Base-by-base conservation (phyloP, 108 stramenopile genomes). In the Cyclotella cryptica region DNA sequence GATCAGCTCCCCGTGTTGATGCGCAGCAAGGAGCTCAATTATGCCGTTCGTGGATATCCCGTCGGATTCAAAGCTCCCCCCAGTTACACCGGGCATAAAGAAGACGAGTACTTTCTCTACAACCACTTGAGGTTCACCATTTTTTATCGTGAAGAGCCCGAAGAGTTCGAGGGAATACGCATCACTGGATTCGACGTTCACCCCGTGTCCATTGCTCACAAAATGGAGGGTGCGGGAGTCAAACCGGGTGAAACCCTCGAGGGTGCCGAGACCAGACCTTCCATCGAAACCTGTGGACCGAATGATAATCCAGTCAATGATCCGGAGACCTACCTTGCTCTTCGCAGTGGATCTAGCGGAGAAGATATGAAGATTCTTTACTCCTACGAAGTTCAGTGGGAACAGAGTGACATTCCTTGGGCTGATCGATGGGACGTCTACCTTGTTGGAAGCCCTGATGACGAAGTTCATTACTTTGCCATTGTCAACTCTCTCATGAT, bases 381-480 rank as follows among this genome's bases (percentile, higher is more conserved):
- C 85, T 94, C 95, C n/a, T 95, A 96, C 66, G 98, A 98, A 77
- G 97, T 99, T 21, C 55, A 85, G 10, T 99, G 98, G 98, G 79
- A 89, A 53, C 46, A 88, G 52, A 86, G 81, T 70, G 85, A 87
- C 28, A 88, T 96, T 77, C 86, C 88, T 12, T 99, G 99, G 98
- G 89, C 98, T 21, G 93, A 96, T 72, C 97, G 99, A 63, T 99
- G 99, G 99, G 99, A 99, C 84, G 88, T 99, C 27, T 99, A 99
- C 88, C 77, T 99, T 40, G 90, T 92, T 60, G 96, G 94, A 44
- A 73, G 84, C n/a, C 92, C 95, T 40, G 96, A 98, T 75, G 98
- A 96, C 84, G 97, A 98, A 71, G 92, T 99, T 62, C 98, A 99
- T 84, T 98, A 97, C 96, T 99, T 99, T 90, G 88, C 95, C 67